phyloP scores from a whole-genome alignment of 225 moss, liverwort and hornwort genomes.

The Antitrichia curtipendula region DNA sequence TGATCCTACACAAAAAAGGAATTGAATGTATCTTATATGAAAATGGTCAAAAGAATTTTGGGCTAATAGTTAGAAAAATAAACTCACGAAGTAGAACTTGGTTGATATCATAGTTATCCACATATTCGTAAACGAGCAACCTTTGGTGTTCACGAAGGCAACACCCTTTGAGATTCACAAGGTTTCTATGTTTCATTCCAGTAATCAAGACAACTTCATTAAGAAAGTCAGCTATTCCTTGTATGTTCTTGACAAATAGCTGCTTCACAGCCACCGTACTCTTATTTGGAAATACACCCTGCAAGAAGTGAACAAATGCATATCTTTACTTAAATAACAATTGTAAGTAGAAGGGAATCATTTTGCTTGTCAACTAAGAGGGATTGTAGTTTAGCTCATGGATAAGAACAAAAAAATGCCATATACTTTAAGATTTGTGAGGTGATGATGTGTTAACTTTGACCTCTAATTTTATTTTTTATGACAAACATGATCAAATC shows the following conservation, averaged over 20 bases:
- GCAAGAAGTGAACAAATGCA: background rate
- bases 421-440: background rate
- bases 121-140: background rate
- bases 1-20: background rate
- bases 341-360: background rate
- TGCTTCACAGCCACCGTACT: conserved; percentile 6
- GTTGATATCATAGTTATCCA: background rate
- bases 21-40: background rate
- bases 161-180: background rate
- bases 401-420: background rate
- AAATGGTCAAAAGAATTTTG: background rate
- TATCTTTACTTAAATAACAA: background rate
- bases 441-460: too few species aligned
- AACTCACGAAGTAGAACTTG: background rate
- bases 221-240: conserved; percentile 1
- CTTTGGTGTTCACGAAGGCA: background rate
- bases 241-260: background rate
- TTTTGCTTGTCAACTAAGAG: background rate
- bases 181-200: conserved; percentile 27
- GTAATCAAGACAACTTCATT: conserved; percentile 23
- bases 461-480: background rate
- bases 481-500: background rate
- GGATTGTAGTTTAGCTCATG: background rate
- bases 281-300: background rate
- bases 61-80: background rate